Percentiles rank a stretch among this genome's conserved stretches.
Evolutionary conservation across 2,329 filamentous ascomycete species (phyloP).

Genomic region (Epichloe sp.): DNA sequence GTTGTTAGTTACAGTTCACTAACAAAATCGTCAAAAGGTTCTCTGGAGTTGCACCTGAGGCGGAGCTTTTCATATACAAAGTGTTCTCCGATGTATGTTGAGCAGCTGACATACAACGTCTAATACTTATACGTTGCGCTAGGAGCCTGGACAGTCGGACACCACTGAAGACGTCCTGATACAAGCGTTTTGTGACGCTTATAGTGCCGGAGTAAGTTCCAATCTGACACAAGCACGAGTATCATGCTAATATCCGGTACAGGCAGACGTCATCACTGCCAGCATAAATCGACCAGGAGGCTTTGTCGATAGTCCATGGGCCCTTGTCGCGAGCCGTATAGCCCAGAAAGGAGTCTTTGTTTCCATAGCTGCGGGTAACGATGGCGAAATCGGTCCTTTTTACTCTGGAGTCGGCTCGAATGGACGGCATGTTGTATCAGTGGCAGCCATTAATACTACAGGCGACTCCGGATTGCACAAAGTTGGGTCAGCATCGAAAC

Average conservation of each 20-base stretch:
- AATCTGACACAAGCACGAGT: background rate
- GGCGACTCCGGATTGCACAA: constrained; percentile 25
- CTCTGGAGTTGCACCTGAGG: constrained; percentile 31
- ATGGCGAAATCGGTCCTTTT: constrained; percentile 37
- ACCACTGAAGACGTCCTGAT: constrained; percentile 23
- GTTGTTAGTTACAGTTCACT: background rate
- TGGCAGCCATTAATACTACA: constrained; percentile 27
- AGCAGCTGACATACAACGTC: background rate
- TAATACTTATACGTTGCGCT: background rate
- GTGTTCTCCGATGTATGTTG: constrained; percentile 25
- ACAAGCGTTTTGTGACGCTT: constrained; percentile 23
- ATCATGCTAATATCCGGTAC: background rate
- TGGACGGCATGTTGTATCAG: constrained; percentile 21
- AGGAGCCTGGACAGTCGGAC: constrained; percentile 2
- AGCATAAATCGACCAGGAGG: constrained; percentile 27
- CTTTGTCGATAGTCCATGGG: constrained; percentile 29
- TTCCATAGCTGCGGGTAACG: constrained; percentile 38
- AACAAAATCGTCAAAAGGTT: constrained; percentile 16
- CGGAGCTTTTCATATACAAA: constrained; percentile 29
- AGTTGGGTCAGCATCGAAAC: constrained; percentile 12
- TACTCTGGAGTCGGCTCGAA: constrained; percentile 22
- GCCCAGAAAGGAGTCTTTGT: constrained; percentile 34
- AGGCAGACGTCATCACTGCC: constrained; percentile 31
- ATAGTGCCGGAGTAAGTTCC: constrained; percentile 17
- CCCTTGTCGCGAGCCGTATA: constrained; percentile 26